These are phyloP conservation scores for Hymenotorrendiella dingleyae DNA, from an alignment of 2,329 filamentous ascomycete genomes.

Conservation along the genomic window DNA sequence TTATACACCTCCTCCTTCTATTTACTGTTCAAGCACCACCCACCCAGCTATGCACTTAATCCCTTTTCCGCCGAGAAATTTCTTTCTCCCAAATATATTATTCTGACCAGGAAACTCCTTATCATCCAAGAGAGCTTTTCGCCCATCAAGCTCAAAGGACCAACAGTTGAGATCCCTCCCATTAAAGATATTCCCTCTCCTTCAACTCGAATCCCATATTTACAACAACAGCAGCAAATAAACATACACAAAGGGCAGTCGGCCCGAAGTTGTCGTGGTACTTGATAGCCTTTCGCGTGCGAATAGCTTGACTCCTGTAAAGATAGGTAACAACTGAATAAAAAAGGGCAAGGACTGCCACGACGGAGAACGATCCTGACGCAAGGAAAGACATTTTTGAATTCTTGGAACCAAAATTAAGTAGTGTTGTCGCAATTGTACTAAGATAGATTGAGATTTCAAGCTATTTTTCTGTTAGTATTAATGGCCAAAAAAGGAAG, in stretches of 20 bases:
- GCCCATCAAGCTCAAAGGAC: too few relatives aligned
- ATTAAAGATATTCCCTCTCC: slow-evolving; percentile 37
- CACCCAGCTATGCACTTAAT: too few relatives aligned
- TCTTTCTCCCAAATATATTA: too few relatives aligned
- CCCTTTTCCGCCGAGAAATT: too few relatives aligned
- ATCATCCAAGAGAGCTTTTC: too few relatives aligned
- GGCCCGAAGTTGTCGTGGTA: slow-evolving; percentile 92
- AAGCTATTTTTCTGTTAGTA: slow-evolving; percentile 48
- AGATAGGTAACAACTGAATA: slow-evolving; percentile 83
- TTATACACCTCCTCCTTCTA: too few relatives aligned
- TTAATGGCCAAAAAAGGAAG: slow-evolving; percentile 1
- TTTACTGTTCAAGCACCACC: too few relatives aligned
- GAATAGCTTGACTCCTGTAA: slow-evolving; percentile 81
- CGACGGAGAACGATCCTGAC: slow-evolving; percentile 72
- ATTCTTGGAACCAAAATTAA: slow-evolving; percentile 68
- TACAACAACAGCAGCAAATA: slow-evolving; percentile 68
- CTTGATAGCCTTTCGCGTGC: slow-evolving; percentile 73
- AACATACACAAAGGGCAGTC: slow-evolving; percentile 63
- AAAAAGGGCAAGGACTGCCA: slow-evolving; percentile 71
- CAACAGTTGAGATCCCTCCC: too few relatives aligned
- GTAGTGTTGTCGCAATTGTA: slow-evolving; percentile 74
- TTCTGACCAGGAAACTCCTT: too few relatives aligned
- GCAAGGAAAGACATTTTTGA: slow-evolving; percentile 57
- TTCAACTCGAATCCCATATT: slow-evolving; percentile 78
- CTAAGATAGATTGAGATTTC: slow-evolving; percentile 95